These are phyloP conservation scores for Prinsepia uniflora DNA, from an alignment of 306 rosid genomes.

Conservation along the genomic window DNA sequence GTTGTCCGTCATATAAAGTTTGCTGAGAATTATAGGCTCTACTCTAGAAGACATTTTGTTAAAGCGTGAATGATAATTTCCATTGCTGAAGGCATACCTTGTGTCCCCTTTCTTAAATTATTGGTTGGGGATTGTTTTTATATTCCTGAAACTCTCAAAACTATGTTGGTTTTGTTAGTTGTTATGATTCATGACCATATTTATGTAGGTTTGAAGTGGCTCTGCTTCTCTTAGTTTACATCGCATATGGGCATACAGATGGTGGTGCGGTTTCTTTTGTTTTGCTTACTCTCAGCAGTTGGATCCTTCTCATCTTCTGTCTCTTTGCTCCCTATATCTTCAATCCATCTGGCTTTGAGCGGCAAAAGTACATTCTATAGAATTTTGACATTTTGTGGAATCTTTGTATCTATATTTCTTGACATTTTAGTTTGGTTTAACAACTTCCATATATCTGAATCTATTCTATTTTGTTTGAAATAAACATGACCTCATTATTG, in stretches of 20 bases:
- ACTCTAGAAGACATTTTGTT: constrained; percentile 92
- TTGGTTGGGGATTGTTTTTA: constrained; percentile 7
- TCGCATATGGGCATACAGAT: constrained; percentile 66
- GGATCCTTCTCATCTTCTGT: constrained; percentile 99
- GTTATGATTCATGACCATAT: constrained; percentile 2
- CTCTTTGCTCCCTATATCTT: constrained; percentile 96
- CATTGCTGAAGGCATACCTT: constrained; percentile 1
- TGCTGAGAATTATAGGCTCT: constrained; percentile 92
- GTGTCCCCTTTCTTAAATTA: neutral
- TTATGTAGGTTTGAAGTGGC: constrained; percentile 85
- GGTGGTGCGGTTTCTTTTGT: constrained; percentile 84
- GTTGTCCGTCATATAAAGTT: constrained; percentile 93
- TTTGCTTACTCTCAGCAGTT: constrained; percentile 87
- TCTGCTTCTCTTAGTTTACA: constrained; percentile 71
- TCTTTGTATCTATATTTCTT: constrained; percentile 1
- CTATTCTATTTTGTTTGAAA: neutral
- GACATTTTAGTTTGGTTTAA: neutral
- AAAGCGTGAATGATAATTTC: constrained; percentile 72
- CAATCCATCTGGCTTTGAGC: constrained; percentile 97
- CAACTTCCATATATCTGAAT: neutral
- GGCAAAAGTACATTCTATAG: constrained; percentile 81
- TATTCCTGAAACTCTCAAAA: neutral
- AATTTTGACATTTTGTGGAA: neutral
- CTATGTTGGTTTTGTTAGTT: neutral
- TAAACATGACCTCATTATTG: constrained; percentile 21